Conservation (phyloP, 2,329 filamentous ascomycete species). For the Ophiostoma angusticollis region DNA sequence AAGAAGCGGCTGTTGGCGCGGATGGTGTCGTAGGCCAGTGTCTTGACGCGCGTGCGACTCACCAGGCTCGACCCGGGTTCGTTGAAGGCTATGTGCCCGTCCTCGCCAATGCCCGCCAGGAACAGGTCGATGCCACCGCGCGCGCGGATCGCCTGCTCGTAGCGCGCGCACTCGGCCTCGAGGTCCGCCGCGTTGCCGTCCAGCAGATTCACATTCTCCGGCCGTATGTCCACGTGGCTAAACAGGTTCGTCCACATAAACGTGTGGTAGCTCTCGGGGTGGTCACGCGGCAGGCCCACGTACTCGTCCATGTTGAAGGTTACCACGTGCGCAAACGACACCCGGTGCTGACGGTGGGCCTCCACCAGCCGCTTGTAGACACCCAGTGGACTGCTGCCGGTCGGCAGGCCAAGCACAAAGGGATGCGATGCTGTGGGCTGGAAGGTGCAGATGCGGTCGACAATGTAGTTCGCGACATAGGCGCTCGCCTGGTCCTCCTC, state of each 20-base stretch:
- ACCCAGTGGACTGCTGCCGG: slow-evolving; percentile 56
- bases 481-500: slow-evolving; percentile 47
- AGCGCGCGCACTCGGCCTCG: slow-evolving; percentile 56
- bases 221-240: slow-evolving; percentile 57
- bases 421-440: slow-evolving; percentile 49
- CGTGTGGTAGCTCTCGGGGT: slow-evolving; percentile 66
- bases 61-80: slow-evolving; percentile 61
- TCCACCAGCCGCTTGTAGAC: slow-evolving; percentile 58
- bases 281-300: slow-evolving; percentile 57
- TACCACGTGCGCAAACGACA: slow-evolving; percentile 50
- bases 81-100: slow-evolving; percentile 74
- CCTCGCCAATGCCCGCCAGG: slow-evolving; percentile 61
- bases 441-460: slow-evolving; percentile 59
- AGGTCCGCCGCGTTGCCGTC: slow-evolving; percentile 59
- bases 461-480: slow-evolving; percentile 62
- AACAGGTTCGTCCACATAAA: slow-evolving; percentile 81
- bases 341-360: slow-evolving; percentile 43
- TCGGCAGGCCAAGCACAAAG: slow-evolving; percentile 62
- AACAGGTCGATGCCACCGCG: slow-evolving; percentile 66
- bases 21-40: slow-evolving; percentile 65
- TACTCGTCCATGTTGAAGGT: slow-evolving; percentile 65
- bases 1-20: slow-evolving; percentile 65
- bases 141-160: slow-evolving; percentile 56
- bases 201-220: slow-evolving; percentile 58
- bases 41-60: slow-evolving; percentile 63